phyloP scores from a whole-genome alignment of 2,329 filamentous ascomycete species.

The Ophiostoma populinum region DNA sequence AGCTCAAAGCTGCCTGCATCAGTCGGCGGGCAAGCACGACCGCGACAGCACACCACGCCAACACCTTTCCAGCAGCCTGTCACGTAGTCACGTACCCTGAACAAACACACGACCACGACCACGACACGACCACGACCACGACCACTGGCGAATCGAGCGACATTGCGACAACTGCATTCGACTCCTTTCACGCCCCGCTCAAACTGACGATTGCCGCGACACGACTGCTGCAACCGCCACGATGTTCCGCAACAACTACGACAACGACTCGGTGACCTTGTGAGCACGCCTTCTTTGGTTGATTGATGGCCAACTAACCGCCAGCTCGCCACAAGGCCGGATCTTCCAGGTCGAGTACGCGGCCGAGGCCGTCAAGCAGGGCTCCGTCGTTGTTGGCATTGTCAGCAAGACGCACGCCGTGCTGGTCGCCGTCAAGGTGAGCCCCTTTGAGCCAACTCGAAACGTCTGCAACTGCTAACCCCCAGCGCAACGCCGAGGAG shows the following conservation, averaged over 20 bases:
- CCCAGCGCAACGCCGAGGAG: constrained; percentile 91
- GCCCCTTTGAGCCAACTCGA: too few species aligned
- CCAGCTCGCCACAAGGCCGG: constrained; percentile 93
- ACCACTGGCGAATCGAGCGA: too few species aligned
- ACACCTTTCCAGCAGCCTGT: constrained; percentile 1
- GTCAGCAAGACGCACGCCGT: constrained; percentile 97
- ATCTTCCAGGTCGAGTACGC: constrained; percentile 99
- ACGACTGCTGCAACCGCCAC: constrained; percentile 19
- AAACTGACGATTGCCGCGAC: not conserved
- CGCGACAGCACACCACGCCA: not conserved
- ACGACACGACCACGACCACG: too few species aligned
- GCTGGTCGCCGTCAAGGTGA: constrained; percentile 87
- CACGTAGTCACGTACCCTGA: not conserved
- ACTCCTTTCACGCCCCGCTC: not conserved
- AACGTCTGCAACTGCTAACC: too few species aligned
- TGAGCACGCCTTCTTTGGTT: constrained; percentile 36
- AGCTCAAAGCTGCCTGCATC: constrained; percentile 13
- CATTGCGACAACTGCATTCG: not conserved
- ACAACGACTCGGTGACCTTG: constrained; percentile 99
- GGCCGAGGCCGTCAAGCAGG: constrained; percentile 95
- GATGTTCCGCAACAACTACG: constrained; percentile 99
- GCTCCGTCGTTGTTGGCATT: constrained; percentile 91
- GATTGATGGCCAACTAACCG: too few species aligned
- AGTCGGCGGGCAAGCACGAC: not conserved
- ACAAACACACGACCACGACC: not conserved